phyloP scores from a whole-genome alignment of 1,284 basidiomycete genomes.

The Gomphus sp. region DNA sequence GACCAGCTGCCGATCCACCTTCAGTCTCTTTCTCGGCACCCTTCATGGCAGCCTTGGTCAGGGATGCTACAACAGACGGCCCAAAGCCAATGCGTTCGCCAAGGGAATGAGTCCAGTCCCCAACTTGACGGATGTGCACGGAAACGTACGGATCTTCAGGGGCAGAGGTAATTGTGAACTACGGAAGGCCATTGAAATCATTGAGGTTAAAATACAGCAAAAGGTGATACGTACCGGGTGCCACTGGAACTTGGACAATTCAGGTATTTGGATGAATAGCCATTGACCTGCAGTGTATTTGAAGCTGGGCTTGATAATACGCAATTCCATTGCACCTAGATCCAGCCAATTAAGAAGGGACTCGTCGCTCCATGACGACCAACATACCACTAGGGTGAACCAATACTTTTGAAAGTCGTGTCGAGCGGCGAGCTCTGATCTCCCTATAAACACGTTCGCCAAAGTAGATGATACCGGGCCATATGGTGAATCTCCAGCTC shows the following conservation, averaged over 20 bases:
- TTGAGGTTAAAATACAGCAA: not conserved
- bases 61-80: slow-evolving; percentile 59
- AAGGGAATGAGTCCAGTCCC: slow-evolving; percentile 77
- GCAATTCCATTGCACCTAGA: slow-evolving; percentile 77
- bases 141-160: slow-evolving; percentile 87
- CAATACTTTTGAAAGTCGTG: slow-evolving; percentile 70
- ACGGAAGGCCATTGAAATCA: slow-evolving; percentile 11
- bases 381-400: slow-evolving; percentile 68
- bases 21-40: slow-evolving; percentile 51
- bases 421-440: slow-evolving; percentile 64
- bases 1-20: slow-evolving; percentile 23
- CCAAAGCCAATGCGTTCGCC: slow-evolving; percentile 79
- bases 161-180: slow-evolving; percentile 91
- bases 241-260: slow-evolving; percentile 79
- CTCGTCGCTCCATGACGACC: slow-evolving; percentile 1
- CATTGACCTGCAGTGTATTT: slow-evolving; percentile 87
- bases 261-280: slow-evolving; percentile 82
- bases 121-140: slow-evolving; percentile 84
- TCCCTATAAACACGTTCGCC: slow-evolving; percentile 76
- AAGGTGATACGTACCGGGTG: slow-evolving; percentile 56
- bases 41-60: slow-evolving; percentile 68
- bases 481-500: slow-evolving; percentile 82
- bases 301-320: slow-evolving; percentile 81
- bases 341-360: not conserved
- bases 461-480: slow-evolving; percentile 81